Percentiles rank a stretch among this genome's conserved stretches.
Evolutionary conservation across 1,284 basidiomycete genomes (phyloP).

Genomic region (Microbotryum intermedium): DNA sequence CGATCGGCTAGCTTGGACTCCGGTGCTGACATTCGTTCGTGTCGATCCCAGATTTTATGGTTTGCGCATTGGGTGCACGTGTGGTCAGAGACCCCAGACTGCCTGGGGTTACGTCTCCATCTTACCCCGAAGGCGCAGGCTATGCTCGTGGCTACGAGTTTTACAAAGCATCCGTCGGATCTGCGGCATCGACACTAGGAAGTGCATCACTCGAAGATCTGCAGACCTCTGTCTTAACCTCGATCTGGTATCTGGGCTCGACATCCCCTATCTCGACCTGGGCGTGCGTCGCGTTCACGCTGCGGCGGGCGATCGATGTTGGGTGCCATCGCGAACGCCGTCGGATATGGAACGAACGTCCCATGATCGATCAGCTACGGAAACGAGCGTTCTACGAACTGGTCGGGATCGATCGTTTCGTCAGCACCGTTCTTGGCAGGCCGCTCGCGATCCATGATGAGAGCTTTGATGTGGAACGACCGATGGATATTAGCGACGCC

Average conservation of each 20-base stretch:
- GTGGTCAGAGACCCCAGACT: constrained; percentile 58
- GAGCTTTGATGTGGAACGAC: constrained; percentile 69
- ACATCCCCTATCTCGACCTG: constrained; percentile 8
- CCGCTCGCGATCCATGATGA: constrained; percentile 76
- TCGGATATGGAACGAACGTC: constrained; percentile 34
- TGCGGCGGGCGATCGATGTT: constrained; percentile 37
- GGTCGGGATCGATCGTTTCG: constrained; percentile 14
- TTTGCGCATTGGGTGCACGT: constrained; percentile 65
- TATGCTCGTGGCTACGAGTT: constrained; percentile 2
- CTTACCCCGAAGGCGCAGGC: not conserved
- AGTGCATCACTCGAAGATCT: constrained; percentile 62
- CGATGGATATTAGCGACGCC: constrained; percentile 75
- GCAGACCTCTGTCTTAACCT: constrained; percentile 47
- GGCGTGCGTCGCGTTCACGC: constrained; percentile 20
- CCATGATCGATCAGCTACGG: constrained; percentile 56
- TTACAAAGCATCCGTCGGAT: constrained; percentile 1
- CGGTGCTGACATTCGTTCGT: no score
- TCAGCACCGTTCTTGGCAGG: constrained; percentile 50
- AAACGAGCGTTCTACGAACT: constrained; percentile 69
- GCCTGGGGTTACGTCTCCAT: constrained; percentile 4
- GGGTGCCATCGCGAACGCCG: constrained; percentile 44
- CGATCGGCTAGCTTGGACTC: not conserved
- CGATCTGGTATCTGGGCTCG: constrained; percentile 10
- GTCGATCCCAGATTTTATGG: constrained; percentile 44
- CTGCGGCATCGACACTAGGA: not conserved